Conservation (phyloP, 208 protist genomes). For the Leishmania mexicana region DNA sequence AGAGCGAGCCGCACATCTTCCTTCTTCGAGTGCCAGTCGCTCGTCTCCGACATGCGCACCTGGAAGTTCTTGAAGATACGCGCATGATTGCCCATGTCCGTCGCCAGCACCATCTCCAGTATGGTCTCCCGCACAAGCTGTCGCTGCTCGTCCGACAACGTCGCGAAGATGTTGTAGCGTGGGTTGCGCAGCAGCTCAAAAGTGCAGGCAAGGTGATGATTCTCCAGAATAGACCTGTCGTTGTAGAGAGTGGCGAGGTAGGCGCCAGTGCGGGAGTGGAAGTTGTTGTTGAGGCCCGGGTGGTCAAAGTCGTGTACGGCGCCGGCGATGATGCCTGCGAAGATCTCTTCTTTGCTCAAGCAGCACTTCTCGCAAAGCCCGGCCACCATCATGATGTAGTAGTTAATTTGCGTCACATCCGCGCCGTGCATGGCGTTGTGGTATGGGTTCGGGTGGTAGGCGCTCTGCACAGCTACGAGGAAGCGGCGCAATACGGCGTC, state of each 20-base stretch:
- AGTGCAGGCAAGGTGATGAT: slow-evolving; percentile 90
- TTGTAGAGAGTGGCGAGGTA: slow-evolving; percentile 94
- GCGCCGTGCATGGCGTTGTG: slow-evolving; percentile 94
- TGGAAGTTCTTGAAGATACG: slow-evolving; percentile 89
- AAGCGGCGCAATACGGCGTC: slow-evolving; percentile 84
- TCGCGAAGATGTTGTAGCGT: slow-evolving; percentile 85
- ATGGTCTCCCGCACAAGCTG: slow-evolving; percentile 86
- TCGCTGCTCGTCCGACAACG: slow-evolving; percentile 76
- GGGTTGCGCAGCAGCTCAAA: slow-evolving; percentile 87
- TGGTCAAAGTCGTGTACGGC: slow-evolving; percentile 97
- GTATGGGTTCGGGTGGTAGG: slow-evolving; percentile 93
- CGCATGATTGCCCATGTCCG: slow-evolving; percentile 94
- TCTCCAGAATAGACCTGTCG: slow-evolving; percentile 94
- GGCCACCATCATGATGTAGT: slow-evolving; percentile 91
- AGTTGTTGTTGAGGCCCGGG: slow-evolving; percentile 97
- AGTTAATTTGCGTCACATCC: slow-evolving; percentile 93
- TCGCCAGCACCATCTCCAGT: slow-evolving; percentile 93
- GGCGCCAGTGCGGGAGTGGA: slow-evolving; percentile 92
- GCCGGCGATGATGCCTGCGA: slow-evolving; percentile 89
- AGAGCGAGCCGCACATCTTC: slow-evolving; percentile 90
- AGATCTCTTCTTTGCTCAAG: slow-evolving; percentile 88
- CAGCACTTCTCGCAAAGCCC: slow-evolving; percentile 69
- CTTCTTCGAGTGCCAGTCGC: slow-evolving; percentile 73
- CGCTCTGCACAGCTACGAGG: slow-evolving; percentile 78
- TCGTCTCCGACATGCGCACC: slow-evolving; percentile 70